Evolutionary conservation across 441 rosid species (phyloP), one percentile per base, ranked within the genome.

Genomic region (Euphorbia schlechtendalii): DNA sequence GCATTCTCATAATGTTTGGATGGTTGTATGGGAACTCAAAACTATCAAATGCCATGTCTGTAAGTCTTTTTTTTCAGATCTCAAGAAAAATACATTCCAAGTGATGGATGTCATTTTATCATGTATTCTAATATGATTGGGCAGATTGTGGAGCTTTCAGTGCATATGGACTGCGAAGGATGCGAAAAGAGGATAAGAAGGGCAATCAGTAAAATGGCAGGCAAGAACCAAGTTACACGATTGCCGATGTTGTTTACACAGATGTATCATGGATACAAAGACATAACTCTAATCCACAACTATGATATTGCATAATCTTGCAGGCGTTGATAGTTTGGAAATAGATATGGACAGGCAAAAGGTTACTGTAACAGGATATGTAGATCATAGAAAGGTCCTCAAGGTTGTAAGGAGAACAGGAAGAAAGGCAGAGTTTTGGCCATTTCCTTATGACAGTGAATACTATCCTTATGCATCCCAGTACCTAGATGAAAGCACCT

Each of bases 131-230:
- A 38, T 53, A 27, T 27, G 12, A 20, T 12, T 53, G 62, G 18
- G 0, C 46, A 86, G 98, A 75, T 77, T 61, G 94, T 87, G 78
- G 95, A 89, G 84, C 90, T 91, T 25, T 64, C 68, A 81, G 98
- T 91, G 25, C 92, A 86, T 34, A 89, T 88, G 98, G 94, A 88
- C 64, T 88, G 96, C 17, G 80, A 85, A 73, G 98, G 98, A 38
- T 88, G 98, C 69, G 78, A 85, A 59, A 88, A 79, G 74, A 80
- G 90, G 60, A 81, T 88, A 54, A 74, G 87, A 68, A 78, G 79
- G 79, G 92, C 98, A 45, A 74, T 86, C 68, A 85, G 86, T 11
- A 91, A 81, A 80, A 71, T 91, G 4, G 77, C 79, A 21, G 92
- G 98, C 79, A 82, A 71, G 83, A 5, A 27, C 18, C 28, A 13